A percentile compares a stretch with the other conserved stretches of the same genome.
These are phyloP conservation scores for Dothideomycetidae sp. DNA, from an alignment of 2,329 filamentous ascomycete species.

Conservation along the genomic window DNA sequence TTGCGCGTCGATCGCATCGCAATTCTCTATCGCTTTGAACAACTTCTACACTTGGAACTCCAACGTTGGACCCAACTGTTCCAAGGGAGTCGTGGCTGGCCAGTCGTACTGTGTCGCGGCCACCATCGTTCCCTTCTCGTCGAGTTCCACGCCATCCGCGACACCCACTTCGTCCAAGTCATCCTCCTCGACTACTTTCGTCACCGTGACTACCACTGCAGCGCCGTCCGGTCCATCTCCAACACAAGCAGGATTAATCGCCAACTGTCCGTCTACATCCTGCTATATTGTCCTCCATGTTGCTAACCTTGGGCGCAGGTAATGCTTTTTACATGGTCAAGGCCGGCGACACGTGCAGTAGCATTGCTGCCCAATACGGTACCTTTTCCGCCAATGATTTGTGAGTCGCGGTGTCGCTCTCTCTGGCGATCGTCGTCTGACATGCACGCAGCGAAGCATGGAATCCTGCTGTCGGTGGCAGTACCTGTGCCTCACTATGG, in stretches of 20 bases:
- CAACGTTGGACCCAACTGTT: neutral
- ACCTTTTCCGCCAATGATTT: constrained; percentile 1
- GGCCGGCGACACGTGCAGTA: neutral
- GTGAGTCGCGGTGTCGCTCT: neutral
- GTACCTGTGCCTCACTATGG: neutral
- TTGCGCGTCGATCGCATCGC: neutral
- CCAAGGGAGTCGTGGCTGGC: neutral
- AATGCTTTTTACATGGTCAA: neutral
- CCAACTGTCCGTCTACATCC: neutral
- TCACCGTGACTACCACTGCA: neutral
- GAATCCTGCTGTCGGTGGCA: constrained; percentile 1
- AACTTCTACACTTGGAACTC: neutral
- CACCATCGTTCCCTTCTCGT: neutral
- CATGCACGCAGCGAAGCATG: neutral
- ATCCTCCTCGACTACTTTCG: neutral
- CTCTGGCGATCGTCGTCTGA: neutral
- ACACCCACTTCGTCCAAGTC: neutral
- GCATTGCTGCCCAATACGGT: neutral
- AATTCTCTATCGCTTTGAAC: neutral
- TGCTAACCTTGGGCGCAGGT: neutral
- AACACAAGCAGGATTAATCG: neutral
- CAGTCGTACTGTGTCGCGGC: neutral
- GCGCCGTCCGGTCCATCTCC: neutral
- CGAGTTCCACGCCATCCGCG: neutral
- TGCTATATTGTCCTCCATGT: neutral